phyloP scores from a whole-genome alignment of 2,329 filamentous ascomycete genomes.

The Clarireedia paspali region DNA sequence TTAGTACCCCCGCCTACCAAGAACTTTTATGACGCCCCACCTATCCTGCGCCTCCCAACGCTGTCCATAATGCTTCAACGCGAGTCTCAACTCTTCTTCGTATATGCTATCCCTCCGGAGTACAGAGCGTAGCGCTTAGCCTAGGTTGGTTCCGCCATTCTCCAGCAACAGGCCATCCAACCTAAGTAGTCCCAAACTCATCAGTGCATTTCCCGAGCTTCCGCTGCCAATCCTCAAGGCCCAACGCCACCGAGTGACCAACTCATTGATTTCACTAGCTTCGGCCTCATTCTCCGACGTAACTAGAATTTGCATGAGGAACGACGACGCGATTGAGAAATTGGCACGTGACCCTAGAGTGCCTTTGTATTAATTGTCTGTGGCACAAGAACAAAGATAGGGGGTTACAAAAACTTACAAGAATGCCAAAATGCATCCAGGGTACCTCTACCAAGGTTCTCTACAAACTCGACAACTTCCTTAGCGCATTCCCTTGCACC shows the following conservation, averaged over 20 bases:
- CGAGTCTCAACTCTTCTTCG: no score
- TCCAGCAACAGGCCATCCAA: conserved; percentile 25
- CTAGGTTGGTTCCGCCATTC: conserved; percentile 12
- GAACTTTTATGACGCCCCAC: no score
- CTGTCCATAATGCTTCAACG: no score
- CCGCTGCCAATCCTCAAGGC: conserved; percentile 25
- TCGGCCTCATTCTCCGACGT: conserved; percentile 23
- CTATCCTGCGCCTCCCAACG: no score
- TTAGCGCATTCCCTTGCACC: conserved; percentile 27
- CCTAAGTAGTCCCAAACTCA: conserved; percentile 26
- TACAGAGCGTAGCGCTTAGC: no score
- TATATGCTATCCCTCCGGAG: no score
- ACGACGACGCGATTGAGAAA: conserved; percentile 29
- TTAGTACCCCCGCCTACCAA: no score
- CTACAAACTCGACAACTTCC: conserved; percentile 29
- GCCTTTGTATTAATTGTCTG: neutral
- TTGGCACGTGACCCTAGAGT: conserved; percentile 27
- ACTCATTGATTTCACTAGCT: conserved; percentile 22
- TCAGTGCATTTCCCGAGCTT: conserved; percentile 19
- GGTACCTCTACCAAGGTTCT: conserved; percentile 23
- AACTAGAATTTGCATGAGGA: conserved; percentile 28
- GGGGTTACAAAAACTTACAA: conserved; percentile 14
- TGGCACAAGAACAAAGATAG: neutral
- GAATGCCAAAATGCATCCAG: conserved; percentile 29
- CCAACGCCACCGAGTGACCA: conserved; percentile 27